Conservation (phyloP, 1,284 basidiomycete species). For the Naganishia sp. region DNA sequence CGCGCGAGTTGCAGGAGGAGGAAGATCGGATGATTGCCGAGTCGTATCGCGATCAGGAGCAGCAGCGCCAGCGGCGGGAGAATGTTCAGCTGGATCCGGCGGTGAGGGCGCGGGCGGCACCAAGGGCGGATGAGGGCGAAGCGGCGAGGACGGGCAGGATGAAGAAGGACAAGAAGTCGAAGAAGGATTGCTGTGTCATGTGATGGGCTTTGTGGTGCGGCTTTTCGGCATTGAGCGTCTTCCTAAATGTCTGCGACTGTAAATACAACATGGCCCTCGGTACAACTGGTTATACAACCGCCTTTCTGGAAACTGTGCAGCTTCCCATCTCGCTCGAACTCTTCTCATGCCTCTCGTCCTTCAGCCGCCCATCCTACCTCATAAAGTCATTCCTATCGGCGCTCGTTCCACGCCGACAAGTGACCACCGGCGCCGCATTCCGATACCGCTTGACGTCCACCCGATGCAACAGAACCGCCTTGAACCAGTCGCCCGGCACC, state of each 20-base stretch:
- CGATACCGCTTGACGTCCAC: conserved; percentile 15
- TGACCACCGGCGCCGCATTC: conserved; percentile 5
- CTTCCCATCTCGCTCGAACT: background rate
- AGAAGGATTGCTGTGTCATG: conserved; percentile 33
- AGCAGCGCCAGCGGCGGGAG: conserved; percentile 43
- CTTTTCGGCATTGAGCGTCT: too few relatives aligned
- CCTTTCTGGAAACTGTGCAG: background rate
- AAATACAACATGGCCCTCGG: too few relatives aligned
- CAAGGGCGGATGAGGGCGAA: conserved; percentile 2
- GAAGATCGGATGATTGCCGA: conserved; percentile 58
- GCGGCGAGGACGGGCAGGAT: conserved; percentile 6
- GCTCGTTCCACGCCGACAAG: background rate
- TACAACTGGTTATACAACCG: background rate
- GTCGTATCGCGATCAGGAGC: conserved; percentile 72
- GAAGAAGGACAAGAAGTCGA: conserved; percentile 31
- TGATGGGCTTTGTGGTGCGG: background rate
- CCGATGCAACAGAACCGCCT: conserved; percentile 6
- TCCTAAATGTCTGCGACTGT: too few relatives aligned
- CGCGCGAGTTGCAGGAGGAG: conserved; percentile 31
- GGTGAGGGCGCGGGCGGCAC: conserved; percentile 17
- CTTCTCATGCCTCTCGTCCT: background rate
- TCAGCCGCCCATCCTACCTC: background rate
- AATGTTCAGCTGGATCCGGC: conserved; percentile 11
- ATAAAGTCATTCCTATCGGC: background rate
- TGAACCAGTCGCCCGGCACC: conserved; percentile 8